Conservation (phyloP, 106 monocot species). For the Phalaenopsis aphrodite region DNA sequence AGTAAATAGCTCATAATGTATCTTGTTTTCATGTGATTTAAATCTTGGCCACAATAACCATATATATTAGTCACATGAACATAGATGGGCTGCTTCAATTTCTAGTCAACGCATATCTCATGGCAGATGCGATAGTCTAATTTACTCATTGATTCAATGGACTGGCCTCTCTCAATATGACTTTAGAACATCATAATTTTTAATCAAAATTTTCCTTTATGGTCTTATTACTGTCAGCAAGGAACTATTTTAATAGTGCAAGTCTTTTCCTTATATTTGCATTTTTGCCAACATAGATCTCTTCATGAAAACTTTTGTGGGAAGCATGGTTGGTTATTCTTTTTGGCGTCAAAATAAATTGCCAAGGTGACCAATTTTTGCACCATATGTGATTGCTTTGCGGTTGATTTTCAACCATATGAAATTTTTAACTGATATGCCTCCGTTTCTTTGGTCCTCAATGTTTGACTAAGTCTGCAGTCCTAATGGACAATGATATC, state of each 20-base stretch:
- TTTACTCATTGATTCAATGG: background rate
- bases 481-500: background rate
- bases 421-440: background rate
- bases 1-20: background rate
- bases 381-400: background rate
- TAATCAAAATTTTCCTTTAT: background rate
- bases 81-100: no score
- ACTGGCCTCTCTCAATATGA: background rate
- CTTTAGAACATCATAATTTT: background rate
- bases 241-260: background rate
- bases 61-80: no score
- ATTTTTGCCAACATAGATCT: background rate
- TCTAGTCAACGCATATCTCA: background rate
- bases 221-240: background rate
- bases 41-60: background rate
- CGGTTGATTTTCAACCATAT: background rate
- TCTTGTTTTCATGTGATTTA: background rate
- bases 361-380: background rate
- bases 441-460: background rate
- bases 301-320: background rate
- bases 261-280: background rate
- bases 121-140: background rate
- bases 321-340: background rate
- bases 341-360: background rate
- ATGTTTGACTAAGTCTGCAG: background rate